Evolutionary conservation across 2,329 filamentous ascomycete species (phyloP).

Genomic region (Trichophyton equinum): DNA sequence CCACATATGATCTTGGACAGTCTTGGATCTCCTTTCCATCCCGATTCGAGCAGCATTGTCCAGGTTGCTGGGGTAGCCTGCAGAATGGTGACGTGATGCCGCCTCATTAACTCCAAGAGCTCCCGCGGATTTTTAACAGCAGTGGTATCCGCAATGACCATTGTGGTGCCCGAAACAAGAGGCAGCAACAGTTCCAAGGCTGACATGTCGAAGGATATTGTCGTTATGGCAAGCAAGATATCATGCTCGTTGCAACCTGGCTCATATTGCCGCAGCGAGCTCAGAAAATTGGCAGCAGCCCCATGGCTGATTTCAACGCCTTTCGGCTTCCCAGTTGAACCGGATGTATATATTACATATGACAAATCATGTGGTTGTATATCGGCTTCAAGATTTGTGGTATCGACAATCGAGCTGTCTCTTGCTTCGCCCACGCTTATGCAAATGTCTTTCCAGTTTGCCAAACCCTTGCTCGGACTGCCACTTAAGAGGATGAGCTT

Average conservation of each 20-base stretch:
- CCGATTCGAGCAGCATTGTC: slow-evolving; percentile 13
- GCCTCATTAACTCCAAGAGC: slow-evolving; percentile 12
- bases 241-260: slow-evolving; percentile 5
- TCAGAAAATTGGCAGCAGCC: slow-evolving; percentile 13
- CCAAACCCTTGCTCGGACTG: slow-evolving; percentile 14
- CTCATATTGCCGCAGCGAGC: slow-evolving; percentile 3
- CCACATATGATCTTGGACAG: background rate
- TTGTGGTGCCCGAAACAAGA: slow-evolving; percentile 6
- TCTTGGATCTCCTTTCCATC: slow-evolving; percentile 1
- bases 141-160: slow-evolving; percentile 15
- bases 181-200: slow-evolving; percentile 12
- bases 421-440: slow-evolving; percentile 11
- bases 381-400: slow-evolving; percentile 6
- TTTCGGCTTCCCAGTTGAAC: slow-evolving; percentile 28
- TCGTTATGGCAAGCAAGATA: slow-evolving; percentile 14
- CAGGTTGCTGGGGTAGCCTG: slow-evolving; percentile 10
- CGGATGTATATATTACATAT: slow-evolving; percentile 26
- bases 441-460: slow-evolving; percentile 1
- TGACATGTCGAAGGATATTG: slow-evolving; percentile 15
- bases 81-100: slow-evolving; percentile 9
- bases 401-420: slow-evolving; percentile 21
- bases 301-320: slow-evolving; percentile 26
- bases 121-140: slow-evolving; percentile 15
- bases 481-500: slow-evolving; percentile 18
- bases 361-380: slow-evolving; percentile 21